Conservation (phyloP, 768 basidiomycete genomes). For the Lactarius tabidus region DNA sequence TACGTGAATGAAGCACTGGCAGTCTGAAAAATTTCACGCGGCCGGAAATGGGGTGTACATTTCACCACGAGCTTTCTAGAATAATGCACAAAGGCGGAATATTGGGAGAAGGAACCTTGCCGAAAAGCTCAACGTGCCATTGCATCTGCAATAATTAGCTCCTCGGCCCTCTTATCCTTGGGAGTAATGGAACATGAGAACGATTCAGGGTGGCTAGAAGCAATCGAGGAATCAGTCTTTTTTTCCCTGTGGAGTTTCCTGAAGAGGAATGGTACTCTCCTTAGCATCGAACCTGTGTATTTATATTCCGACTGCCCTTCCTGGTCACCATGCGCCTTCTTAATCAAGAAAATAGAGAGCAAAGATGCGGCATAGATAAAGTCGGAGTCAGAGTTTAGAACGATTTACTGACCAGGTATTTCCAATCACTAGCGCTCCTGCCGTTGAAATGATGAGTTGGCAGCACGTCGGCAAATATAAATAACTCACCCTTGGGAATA, state of each 20-base stretch:
- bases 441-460: background rate
- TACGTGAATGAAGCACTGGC: too few species aligned
- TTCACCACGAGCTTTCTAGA: too few species aligned
- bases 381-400: background rate
- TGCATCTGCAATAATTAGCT: slow-evolving; percentile 1
- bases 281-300: background rate
- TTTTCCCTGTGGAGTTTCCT: background rate
- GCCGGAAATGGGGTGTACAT: too few species aligned
- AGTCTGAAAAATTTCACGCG: too few species aligned
- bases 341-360: slow-evolving; percentile 3
- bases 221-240: too few species aligned
- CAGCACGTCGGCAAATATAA: background rate
- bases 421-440: background rate
- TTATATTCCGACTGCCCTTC: background rate
- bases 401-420: too few species aligned
- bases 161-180: slow-evolving; percentile 1
- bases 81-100: too few species aligned
- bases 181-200: background rate
- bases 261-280: background rate
- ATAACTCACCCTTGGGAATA: background rate
- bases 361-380: slow-evolving; percentile 6
- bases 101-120: too few species aligned
- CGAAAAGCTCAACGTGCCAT: background rate
- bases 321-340: background rate
- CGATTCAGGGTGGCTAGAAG: background rate